Evolutionary conservation across 2,329 filamentous ascomycete species (phyloP).

Genomic region (Capronia epimyces): DNA sequence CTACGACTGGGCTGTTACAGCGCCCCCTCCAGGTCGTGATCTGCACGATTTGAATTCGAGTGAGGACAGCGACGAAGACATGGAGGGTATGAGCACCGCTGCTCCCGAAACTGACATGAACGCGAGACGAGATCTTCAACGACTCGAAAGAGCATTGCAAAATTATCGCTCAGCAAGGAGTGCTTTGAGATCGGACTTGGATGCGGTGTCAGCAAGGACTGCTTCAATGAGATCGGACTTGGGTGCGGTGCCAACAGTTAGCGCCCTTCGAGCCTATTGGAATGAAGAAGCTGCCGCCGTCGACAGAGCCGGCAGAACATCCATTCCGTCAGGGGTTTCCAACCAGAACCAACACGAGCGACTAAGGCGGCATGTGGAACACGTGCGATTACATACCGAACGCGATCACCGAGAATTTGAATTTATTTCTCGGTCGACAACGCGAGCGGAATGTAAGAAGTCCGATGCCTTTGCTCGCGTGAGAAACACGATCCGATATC

Average conservation of each 20-base stretch:
- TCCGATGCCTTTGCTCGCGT: constrained; percentile 34
- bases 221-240: constrained; percentile 16
- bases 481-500: constrained; percentile 57
- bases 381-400: neutral
- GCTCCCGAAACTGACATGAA: constrained; percentile 4
- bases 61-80: constrained; percentile 21
- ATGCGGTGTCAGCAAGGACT: constrained; percentile 16
- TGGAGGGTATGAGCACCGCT: constrained; percentile 11
- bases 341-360: neutral
- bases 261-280: constrained; percentile 19
- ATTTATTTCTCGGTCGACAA: neutral
- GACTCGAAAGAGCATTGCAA: constrained; percentile 18
- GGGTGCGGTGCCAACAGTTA: constrained; percentile 18
- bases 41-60: neutral
- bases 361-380: constrained; percentile 10
- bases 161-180: constrained; percentile 18
- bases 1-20: constrained; percentile 16
- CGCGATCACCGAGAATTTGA: neutral
- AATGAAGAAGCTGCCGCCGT: constrained; percentile 11
- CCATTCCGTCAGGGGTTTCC: neutral
- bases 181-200: constrained; percentile 15
- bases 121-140: constrained; percentile 12
- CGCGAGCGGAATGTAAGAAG: neutral
- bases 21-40: neutral
- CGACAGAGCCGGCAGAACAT: neutral